Conservation (phyloP, 2,329 filamentous ascomycete genomes). For the Fusarium piperis region DNA sequence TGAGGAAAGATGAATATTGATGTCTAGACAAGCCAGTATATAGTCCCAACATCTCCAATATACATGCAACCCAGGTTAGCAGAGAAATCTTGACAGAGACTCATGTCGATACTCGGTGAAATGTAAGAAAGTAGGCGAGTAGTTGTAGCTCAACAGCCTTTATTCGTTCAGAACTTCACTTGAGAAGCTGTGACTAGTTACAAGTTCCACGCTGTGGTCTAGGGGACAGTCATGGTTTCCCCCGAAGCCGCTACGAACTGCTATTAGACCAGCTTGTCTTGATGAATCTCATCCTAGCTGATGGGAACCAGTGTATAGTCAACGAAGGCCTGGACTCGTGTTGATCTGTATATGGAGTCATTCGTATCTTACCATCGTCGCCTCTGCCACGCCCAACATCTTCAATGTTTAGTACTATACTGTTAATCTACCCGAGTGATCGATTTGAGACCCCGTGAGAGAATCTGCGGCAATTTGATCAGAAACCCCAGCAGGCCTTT, state of each 20-base stretch:
- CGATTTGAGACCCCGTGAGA: background rate
- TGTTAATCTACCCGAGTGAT: background rate
- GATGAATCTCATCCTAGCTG: slow-evolving; percentile 61
- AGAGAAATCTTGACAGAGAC: background rate
- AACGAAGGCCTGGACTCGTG: slow-evolving; percentile 60
- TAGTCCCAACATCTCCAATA: background rate
- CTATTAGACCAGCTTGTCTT: slow-evolving; percentile 63
- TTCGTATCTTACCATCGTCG: background rate
- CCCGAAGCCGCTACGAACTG: slow-evolving; percentile 64
- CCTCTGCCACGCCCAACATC: slow-evolving; percentile 59
- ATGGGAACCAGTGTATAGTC: slow-evolving; percentile 54
- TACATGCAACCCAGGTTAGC: background rate
- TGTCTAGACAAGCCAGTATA: background rate
- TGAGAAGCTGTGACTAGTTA: slow-evolving; percentile 53
- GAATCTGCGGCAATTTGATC: background rate
- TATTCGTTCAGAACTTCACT: too few relatives aligned
- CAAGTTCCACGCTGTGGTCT: slow-evolving; percentile 46
- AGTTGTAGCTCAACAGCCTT: background rate
- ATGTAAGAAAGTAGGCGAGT: background rate
- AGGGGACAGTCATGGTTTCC: slow-evolving; percentile 66
- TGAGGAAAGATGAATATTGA: background rate
- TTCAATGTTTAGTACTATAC: slow-evolving; percentile 52
- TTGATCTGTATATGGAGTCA: slow-evolving; percentile 1
- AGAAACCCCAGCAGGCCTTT: background rate
- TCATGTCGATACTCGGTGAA: background rate